phyloP scores from a whole-genome alignment of 495 filamentous ascomycete species.

The Elaphomyces granulatus region DNA sequence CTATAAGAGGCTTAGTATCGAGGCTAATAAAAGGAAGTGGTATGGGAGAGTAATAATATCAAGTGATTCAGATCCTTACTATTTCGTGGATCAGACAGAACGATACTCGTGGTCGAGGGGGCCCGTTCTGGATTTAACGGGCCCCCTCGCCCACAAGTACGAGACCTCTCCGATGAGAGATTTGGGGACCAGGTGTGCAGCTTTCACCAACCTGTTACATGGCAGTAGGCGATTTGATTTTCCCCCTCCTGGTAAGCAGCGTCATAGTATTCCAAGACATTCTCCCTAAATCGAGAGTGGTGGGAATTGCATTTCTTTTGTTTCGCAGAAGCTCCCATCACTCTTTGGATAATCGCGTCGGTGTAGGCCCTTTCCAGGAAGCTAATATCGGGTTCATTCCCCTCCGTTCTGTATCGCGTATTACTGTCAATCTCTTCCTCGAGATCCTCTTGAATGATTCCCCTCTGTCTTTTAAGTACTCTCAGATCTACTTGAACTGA shows the following conservation, averaged over 20 bases:
- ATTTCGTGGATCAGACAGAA: constrained; percentile 1
- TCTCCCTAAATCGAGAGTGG: constrained; percentile 3
- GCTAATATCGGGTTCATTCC: constrained; percentile 2
- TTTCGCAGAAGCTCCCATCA: constrained; percentile 9
- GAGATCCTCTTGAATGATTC: background rate
- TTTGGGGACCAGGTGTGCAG: constrained; percentile 12
- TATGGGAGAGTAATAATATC: background rate
- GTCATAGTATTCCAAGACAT: background rate
- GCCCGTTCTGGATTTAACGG: too few relatives aligned
- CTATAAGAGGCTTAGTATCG: background rate
- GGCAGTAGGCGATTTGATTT: constrained; percentile 3
- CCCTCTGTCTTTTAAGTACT: too few relatives aligned
- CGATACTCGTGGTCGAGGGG: too few relatives aligned
- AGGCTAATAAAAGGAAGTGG: background rate
- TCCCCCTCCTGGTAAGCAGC: background rate
- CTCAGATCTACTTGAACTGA: too few relatives aligned
- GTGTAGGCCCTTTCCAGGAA: constrained; percentile 9
- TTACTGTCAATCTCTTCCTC: constrained; percentile 5
- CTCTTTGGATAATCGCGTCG: constrained; percentile 4
- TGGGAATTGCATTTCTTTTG: constrained; percentile 1
- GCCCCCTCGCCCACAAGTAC: constrained; percentile 8
- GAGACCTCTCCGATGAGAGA: constrained; percentile 5
- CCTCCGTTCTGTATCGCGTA: too few relatives aligned
- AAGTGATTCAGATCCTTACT: background rate
- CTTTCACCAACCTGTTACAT: constrained; percentile 6